These are phyloP conservation scores for Xylaria bambusicola DNA, from an alignment of 495 filamentous ascomycete species.

Conservation along the genomic window DNA sequence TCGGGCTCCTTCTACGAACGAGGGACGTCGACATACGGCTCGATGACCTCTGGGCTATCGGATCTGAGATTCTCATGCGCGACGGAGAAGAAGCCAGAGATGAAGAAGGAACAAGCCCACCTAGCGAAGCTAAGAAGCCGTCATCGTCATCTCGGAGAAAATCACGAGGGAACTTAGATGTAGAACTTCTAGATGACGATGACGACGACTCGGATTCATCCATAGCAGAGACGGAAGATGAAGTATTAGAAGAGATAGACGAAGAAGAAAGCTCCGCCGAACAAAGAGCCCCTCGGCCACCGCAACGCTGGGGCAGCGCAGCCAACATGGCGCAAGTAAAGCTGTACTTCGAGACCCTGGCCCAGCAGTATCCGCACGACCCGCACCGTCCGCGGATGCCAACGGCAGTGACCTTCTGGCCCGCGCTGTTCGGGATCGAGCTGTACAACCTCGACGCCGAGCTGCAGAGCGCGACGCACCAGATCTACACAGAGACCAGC, in stretches of 20 bases:
- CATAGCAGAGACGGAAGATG: not conserved
- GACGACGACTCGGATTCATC: not conserved
- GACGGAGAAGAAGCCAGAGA: slow-evolving; percentile 42
- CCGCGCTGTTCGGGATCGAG: slow-evolving; percentile 43
- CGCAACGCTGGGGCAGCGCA: slow-evolving; percentile 25
- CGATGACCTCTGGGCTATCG: slow-evolving; percentile 43
- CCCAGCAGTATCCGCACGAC: slow-evolving; percentile 42
- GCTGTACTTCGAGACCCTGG: slow-evolving; percentile 39
- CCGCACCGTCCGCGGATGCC: slow-evolving; percentile 27
- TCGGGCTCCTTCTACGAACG: slow-evolving; percentile 38
- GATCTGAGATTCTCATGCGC: slow-evolving; percentile 45
- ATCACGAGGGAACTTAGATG: too few species aligned
- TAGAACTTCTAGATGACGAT: too few species aligned
- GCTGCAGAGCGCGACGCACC: slow-evolving; percentile 21
- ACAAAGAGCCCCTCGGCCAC: not conserved
- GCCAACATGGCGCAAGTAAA: slow-evolving; percentile 30
- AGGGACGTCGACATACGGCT: slow-evolving; percentile 39
- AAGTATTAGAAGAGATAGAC: not conserved
- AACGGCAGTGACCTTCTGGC: slow-evolving; percentile 44
- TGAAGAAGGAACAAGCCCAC: too few species aligned
- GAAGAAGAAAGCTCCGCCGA: not conserved
- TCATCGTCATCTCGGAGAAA: not conserved
- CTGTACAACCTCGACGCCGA: slow-evolving; percentile 39
- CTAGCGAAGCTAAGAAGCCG: too few species aligned
- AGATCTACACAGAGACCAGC: not conserved